These are phyloP conservation scores for Porcisia deanei DNA, from an alignment of 208 protist species.

Conservation along the genomic window DNA sequence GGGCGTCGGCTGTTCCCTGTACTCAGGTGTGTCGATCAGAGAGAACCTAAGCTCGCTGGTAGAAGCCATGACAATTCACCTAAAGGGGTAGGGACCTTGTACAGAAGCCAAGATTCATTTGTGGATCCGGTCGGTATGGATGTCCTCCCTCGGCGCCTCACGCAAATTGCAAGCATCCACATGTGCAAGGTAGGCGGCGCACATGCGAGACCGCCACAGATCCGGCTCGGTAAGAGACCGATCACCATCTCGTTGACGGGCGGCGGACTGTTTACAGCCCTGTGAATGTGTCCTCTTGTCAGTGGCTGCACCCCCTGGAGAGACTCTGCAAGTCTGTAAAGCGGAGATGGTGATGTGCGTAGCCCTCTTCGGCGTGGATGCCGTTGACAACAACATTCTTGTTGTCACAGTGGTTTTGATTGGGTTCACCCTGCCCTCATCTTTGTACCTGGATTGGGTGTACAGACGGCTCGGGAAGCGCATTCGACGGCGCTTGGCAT, in stretches of 20 bases:
- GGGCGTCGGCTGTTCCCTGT: no score
- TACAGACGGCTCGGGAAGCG: constrained; percentile 10
- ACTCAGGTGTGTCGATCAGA: background rate
- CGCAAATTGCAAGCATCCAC: background rate
- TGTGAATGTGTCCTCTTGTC: background rate
- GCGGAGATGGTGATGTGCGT: background rate
- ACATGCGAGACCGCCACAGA: background rate
- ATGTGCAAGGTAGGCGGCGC: background rate
- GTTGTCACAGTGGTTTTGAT: no score
- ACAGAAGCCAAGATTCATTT: background rate
- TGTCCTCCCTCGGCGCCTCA: background rate
- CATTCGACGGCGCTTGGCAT: background rate
- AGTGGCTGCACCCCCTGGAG: background rate
- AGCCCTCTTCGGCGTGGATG: background rate
- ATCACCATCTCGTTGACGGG: background rate
- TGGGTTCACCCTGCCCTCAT: background rate
- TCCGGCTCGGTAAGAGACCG: background rate
- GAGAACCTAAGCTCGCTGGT: background rate
- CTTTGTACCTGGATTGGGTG: background rate
- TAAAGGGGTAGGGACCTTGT: background rate
- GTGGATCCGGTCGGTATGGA: background rate
- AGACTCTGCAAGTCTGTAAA: background rate
- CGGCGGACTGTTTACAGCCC: background rate
- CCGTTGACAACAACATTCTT: no score
- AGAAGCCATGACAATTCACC: background rate